Evolutionary conservation across 2,329 filamentous ascomycete genomes (phyloP), one percentile per base, ranked within the genome.

Genomic region (Xylaria sp.): DNA sequence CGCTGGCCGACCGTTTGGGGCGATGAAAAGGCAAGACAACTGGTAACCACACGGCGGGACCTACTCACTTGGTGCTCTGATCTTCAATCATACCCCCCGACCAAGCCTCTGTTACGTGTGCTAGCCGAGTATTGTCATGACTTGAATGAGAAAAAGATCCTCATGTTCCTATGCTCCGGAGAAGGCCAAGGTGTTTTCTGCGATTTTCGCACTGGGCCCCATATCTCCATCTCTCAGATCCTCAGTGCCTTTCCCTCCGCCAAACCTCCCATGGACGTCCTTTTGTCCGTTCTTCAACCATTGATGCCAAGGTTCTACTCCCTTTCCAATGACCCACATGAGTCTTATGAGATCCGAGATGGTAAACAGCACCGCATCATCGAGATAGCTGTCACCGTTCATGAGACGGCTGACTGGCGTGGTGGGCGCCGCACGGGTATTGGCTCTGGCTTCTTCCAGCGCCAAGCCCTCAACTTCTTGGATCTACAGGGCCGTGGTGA

Each of bases 221-320:
- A 97, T 77, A 86, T 97, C 74, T 94, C 93, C 41, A 82, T 99
- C 23, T 86, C 90, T 18, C 96, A 98, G 81, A 86, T 99, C 7
- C 87, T 99, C 34, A 86, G 91, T 76, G 96, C 96, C 1, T 99
- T 99, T 84, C 94, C 96, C 2, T 97, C 93, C 46, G 89, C 93
- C 7, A 93, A 93, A 78, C 96, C 96, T 61, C 94, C 95, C 4
- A 85, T 99, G 74, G 92, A 96, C 63, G 85, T 90, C 67, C 85
- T 99, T 12, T 86, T 97, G 41, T 92, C 92, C 2, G 87, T 91
- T 50, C 87, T 97, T 61, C 92, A 92, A 75, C 92, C 93, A 57
- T 86, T 98, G 60, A 98, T 98, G 95, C 96, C 96, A 2, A 92
- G 96, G 68, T 99, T 99, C 84, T 99, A 99, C 83, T 98, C 95